These are phyloP conservation scores for Didymella glomerata DNA, from an alignment of 2,329 filamentous ascomycete species.

Conservation along the genomic window DNA sequence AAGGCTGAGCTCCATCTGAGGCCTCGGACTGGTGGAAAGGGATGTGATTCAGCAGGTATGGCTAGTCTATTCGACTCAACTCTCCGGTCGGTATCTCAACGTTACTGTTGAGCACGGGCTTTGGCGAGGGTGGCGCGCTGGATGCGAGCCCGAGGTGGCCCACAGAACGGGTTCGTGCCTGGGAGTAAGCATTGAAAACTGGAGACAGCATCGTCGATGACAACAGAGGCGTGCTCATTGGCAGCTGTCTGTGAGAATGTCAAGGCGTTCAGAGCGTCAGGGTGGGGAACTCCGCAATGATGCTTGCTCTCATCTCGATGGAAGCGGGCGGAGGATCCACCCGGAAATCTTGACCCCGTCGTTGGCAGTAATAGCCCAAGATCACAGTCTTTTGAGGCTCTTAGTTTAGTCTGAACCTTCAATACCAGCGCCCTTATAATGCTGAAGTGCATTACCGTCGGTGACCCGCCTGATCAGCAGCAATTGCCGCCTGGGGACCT, in stretches of 20 bases:
- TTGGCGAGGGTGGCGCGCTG: not conserved
- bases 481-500: not conserved
- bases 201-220: slow-evolving; percentile 12
- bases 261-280: not conserved
- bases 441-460: not conserved
- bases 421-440: not conserved
- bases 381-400: not conserved
- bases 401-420: not conserved
- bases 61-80: not conserved
- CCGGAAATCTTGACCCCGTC: not conserved
- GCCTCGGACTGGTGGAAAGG: not conserved
- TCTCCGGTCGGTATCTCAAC: not conserved
- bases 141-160: not conserved
- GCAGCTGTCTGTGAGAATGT: not conserved
- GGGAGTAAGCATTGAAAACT: not conserved
- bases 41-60: not conserved
- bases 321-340: not conserved
- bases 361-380: not conserved
- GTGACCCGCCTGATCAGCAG: not conserved
- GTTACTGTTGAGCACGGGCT: not conserved
- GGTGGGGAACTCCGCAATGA: slow-evolving; percentile 1
- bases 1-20: not conserved
- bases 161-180: not conserved
- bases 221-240: slow-evolving; percentile 11
- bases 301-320: slow-evolving; percentile 4